Base-by-base conservation (phyloP, 2,329 filamentous ascomycete species). In the Exophiala bonariae region DNA sequence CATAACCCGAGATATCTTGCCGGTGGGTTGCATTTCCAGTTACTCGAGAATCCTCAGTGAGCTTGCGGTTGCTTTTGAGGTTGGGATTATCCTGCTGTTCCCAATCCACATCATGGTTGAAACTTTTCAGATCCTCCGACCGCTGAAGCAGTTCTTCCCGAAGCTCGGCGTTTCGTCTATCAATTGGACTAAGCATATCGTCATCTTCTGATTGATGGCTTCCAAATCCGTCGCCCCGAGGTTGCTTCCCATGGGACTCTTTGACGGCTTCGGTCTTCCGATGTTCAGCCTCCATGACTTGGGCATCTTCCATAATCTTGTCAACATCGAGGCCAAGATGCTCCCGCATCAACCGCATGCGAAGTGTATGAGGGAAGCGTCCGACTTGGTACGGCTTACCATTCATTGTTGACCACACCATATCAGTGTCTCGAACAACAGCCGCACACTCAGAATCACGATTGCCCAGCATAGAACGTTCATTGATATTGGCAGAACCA, bases 401-500 rank as follows among this genome's bases (percentile, higher is more conserved):
- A 41, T 81, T 90, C 93, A 99, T 97, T 43, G 81, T 87, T 4
- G 91, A 96, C 76, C 83, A 85, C 48, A 96, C 81, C 82, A 96
- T 90, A 65, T 96, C 89, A 1, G 88, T 92, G 64, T 99, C 93
- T 43, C 92, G 83, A 33, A 99, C 87, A 34, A 97, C 80, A 5
- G 91, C 86, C 4, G 92, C 93, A 53, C 88, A 83, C 68, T 99
- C 93, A 0, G 92, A 96, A 67, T 99, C 93, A 61, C 93, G 82
- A 39, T 82, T 86, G 7, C 93, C 93, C 52, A 96, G 69, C 89
- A 97, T 90, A 5, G 92, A 97, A 36, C 93, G 84, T 68, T 99
- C 93, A 61, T 99, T 99, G 75, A 99, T 97, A 65, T 99, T 99
- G 43, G 93, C 93, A 36, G 92, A 97, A 14, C 93, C 93, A 59